Evolutionary conservation across 345 rosid species (phyloP), one percentile per base, ranked within the genome.

Genomic region (Populus ilicifolia): DNA sequence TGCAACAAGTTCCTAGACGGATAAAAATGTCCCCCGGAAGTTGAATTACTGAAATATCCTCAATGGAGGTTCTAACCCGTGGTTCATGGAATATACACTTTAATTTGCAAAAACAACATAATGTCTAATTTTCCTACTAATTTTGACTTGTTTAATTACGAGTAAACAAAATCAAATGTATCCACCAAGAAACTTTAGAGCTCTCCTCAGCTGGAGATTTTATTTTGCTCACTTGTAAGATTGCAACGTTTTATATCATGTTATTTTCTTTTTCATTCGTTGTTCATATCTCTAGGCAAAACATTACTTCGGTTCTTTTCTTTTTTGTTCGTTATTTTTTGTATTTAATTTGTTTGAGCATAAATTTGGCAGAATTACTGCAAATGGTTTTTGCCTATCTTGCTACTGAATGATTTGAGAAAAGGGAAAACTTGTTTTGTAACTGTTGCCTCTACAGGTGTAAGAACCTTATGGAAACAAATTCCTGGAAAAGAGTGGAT

Each of bases 1-100:
- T 73, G 89, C 87, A 84, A 86, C 97, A 92, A 90, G 92, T 92
- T 92, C 91, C 97, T 64, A 88, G 91, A 85, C 27, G 62, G 67
- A 33, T 7, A 27, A 16, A 25, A 84, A 86, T 88, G 85, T 77
- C 69, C 83, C 65, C 64, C 29, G 25, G 8, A 62, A 62, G 16
- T 63, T 25, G 67, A 30, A 63, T 65, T 75, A 70, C 85, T 77
- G 8, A 73, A 74, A 81, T 80, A 71, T 72, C 86, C 86, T 23
- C 46, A 43, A 18, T 5, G 2, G n/a, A 6, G 21, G 59, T 18
- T 20, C 8, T 52, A 0, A 0, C 56, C n/a, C 5, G 8, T 17
- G 8, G 23, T 52, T 20, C 18, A 17, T 6, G 10, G 23, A 7
- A 52, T 0, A 52, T 52, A 5, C 2, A 52, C 9, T 52, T 52